Conservation (phyloP, 2,329 filamentous ascomycete genomes). For the Paraphoma chrysanthemicola region DNA sequence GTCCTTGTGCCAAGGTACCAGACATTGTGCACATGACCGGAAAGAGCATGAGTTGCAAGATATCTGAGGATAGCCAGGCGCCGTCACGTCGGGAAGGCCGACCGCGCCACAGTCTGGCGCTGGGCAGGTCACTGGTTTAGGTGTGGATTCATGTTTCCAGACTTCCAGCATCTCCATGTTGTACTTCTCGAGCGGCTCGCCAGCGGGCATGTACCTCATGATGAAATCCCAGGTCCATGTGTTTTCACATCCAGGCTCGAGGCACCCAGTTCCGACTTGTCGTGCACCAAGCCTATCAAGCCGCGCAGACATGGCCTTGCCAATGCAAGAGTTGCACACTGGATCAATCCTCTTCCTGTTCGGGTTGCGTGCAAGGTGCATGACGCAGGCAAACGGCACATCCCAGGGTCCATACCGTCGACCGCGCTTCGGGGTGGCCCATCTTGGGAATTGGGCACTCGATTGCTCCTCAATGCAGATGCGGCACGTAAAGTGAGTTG, state of each 20-base stretch:
- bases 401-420: neutral
- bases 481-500: conserved; percentile 31
- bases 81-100: conserved; percentile 20
- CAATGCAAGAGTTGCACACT: conserved; percentile 37
- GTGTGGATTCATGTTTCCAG: conserved; percentile 19
- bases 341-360: conserved; percentile 26
- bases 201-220: conserved; percentile 25
- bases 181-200: conserved; percentile 25
- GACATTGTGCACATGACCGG: conserved; percentile 30
- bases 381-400: conserved; percentile 26
- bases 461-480: conserved; percentile 30
- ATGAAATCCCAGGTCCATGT: conserved; percentile 27
- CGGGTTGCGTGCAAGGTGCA: conserved; percentile 30
- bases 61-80: conserved; percentile 35
- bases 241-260: conserved; percentile 28
- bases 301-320: conserved; percentile 24
- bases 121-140: conserved; percentile 21
- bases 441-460: conserved; percentile 23
- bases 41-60: conserved; percentile 23
- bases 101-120: conserved; percentile 15
- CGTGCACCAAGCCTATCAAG: conserved; percentile 31
- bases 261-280: conserved; percentile 23
- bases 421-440: conserved; percentile 14
- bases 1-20: conserved; percentile 30
- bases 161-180: conserved; percentile 33